Base-by-base conservation (phyloP, 306 rosid genomes). In the Malus orientalis region DNA sequence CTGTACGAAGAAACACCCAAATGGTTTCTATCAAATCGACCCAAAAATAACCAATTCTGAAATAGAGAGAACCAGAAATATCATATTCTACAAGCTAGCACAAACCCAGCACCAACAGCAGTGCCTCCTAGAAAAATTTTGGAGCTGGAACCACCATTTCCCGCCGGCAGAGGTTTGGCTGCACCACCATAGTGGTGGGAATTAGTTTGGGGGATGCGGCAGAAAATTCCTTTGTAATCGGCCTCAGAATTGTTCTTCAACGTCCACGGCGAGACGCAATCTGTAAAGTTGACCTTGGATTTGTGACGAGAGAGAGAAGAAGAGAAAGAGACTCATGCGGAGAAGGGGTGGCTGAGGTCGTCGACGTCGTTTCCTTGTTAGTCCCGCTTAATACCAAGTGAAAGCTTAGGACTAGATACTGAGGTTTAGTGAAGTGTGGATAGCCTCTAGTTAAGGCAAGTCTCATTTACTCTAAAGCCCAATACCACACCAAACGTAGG, bases 91-190 rank as follows among this genome's bases (percentile, higher is more conserved):
- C 25, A 25, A 25, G 25, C 25, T 25, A 25, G 25, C 25, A 25
- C 25, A 25, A 25, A 25, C 25, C 92, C 91, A 78, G 90, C 91
- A 55, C 97, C 88, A 69, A 90, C 32, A 80, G 84, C 88, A 65
- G 83, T 88, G 80, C 90, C 61, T 81, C 97, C 97, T 71, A 95
- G 9, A 22, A 89, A 62, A 80, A 84, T 61, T 81, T 87, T 91
- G 23, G 90, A 59, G 23, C 38, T 32, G 42, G 88, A 79, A 70
- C 80, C 81, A 53, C 78, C 77, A 13, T 90, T 79, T 64, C 85
- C 81, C 8, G 22, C 0, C 15, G 8, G 69, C 8, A 93, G 85
- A 18, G 88, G 88, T 70, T 79, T 83, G 62, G 84, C 84, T 2
- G 89, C 25, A 25, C 91, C 81, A 9, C 85, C 88, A 53, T 91